Base-by-base conservation (phyloP, 805 yeast species). In the Barnettozyma californica region DNA sequence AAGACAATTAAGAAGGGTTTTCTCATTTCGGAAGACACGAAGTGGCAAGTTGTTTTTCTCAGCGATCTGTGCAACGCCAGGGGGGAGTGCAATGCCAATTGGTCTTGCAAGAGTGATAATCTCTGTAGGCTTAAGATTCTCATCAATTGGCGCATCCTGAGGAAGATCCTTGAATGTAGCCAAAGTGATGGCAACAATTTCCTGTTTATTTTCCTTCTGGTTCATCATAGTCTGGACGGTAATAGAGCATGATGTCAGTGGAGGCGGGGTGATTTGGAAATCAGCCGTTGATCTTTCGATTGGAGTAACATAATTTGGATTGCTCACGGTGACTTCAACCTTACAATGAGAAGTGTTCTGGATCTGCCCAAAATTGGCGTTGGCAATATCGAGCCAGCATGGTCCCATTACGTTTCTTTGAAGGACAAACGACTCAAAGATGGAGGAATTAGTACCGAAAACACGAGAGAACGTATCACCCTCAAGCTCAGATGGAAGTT, bases 361-460 rank as follows among this genome's bases (percentile, higher is more conserved):
- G 37, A 83, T 65, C 0, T 78, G 64, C 21, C 65, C 62, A 56
- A 86, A 84, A 52, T 83, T 81, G 43, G 83, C 84, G 44, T 78
- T 75, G 39, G 75, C 71, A 45, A 94, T 73, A 43, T 85, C 85
- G 45, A 94, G 70, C 99, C 99, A 94, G 64, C 98, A 90, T 3
- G 99, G 99, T 9, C 99, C 99, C 97, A 89, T 91, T 41, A 94
- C 75, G 56, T 84, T 83, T 57, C 87, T 75, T 64, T 84, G 88
- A 23, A 91, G 59, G 10, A 89, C 94, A 66, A 94, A 89, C 11
- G 87, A 75, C 69, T 94, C 99, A 64, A 94, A 90, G 21, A 87
- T 71, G 47, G 76, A 75, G 3, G 94, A 66, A 50, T 74, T 78
- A 3, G 87, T 74, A 44, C 98, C 98, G 68, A 90, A 89, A 2